Base-by-base conservation (phyloP, 176 grass and related monocot species). In the Carex pumila region DNA sequence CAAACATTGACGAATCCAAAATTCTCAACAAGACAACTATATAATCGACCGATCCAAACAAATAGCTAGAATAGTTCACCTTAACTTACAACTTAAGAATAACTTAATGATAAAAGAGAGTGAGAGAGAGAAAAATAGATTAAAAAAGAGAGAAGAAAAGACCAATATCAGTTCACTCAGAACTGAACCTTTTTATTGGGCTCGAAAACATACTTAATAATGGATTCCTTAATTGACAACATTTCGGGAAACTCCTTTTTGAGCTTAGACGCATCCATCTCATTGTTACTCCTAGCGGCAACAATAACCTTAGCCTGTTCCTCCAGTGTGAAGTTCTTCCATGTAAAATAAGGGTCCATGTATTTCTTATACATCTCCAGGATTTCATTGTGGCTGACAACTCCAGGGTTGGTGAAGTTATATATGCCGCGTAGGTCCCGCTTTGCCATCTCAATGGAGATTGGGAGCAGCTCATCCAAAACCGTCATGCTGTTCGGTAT, bases 221-320 rank as follows among this genome's bases (percentile, higher is more conserved):
- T 84, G 29, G 93, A 89, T 62, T 91, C 91, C 83, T 96, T 93
- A 4, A 96, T 92, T 21, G 88, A 72, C 11, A 91, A 73, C 17
- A 96, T 67, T 65, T 91, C 72, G 5, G 93, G 91, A 90, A 96
- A 96, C 80, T 96, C 93, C 0, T 65, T 63, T 85, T 93, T 92
- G 83, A 96, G 55, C 81, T 96, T 96, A 1, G 88, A 89, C 4
- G 87, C 87, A 37, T 92, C 89, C 91, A 96, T 88, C 68, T 96
- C 93, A 9, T 96, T 96, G 80, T 96, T 96, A 86, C 93, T 96
- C 68, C 93, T 84, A 1, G 79, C 87, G 0, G 93, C 93, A 56
- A 96, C 87, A 53, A 96, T 96, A 29, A 96, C 93, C 81, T 96
- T 93, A 84, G 93, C 93, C 85, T 96, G 91, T 56, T 96, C 93